phyloP scores from a whole-genome alignment of 176 grass and related monocot genomes.

The Musa acuminata region DNA sequence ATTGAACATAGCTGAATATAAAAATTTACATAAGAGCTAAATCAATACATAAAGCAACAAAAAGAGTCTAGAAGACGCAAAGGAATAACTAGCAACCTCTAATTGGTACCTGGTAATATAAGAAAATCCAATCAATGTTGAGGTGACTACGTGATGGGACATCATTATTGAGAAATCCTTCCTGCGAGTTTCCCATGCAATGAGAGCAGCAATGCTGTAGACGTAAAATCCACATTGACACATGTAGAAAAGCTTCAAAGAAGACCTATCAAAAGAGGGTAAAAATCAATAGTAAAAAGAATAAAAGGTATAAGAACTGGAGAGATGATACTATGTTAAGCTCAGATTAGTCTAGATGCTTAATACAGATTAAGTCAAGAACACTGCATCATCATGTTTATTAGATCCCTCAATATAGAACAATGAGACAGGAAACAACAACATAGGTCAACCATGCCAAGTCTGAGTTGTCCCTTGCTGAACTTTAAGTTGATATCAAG shows the following conservation, averaged over 20 bases:
- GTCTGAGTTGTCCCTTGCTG: too few species aligned
- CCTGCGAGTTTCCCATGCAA: constrained; percentile 97
- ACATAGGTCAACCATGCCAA: too few species aligned
- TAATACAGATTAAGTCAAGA: background rate
- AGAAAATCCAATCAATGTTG: constrained; percentile 76
- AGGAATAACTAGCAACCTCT: constrained; percentile 14
- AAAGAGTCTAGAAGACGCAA: constrained; percentile 12
- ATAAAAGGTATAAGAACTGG: background rate
- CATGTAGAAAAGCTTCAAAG: constrained; percentile 92
- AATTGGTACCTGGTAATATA: constrained; percentile 64
- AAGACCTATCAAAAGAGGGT: constrained; percentile 26
- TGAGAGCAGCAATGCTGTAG: constrained; percentile 88
- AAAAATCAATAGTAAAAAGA: constrained; percentile 25
- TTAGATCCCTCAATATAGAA: background rate
- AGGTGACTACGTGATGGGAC: constrained; percentile 97
- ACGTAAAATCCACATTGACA: constrained; percentile 97
- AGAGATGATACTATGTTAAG: background rate
- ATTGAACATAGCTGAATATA: too few species aligned
- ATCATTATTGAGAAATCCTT: constrained; percentile 99
- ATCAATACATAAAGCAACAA: background rate
- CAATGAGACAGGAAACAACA: background rate
- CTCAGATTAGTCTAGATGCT: background rate
- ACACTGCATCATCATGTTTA: too few species aligned
- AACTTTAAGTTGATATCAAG: too few species aligned
- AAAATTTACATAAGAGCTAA: too few species aligned